Evolutionary conservation across 306 rosid species (phyloP).

Genomic region (Notholithocarpus densiflorus): DNA sequence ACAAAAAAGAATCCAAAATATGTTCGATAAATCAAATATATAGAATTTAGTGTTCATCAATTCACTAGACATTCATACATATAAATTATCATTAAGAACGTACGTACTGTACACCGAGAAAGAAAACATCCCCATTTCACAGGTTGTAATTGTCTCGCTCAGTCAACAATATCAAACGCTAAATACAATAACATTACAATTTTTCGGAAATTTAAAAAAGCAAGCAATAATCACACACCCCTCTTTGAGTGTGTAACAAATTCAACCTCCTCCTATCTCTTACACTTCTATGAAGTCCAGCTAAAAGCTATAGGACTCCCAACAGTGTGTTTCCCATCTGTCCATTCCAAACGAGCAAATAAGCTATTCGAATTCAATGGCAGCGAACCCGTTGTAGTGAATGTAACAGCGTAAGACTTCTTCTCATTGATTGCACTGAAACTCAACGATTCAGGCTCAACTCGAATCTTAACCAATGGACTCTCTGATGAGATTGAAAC

Average conservation of each 20-base stretch:
- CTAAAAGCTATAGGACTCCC: slow-evolving; percentile 59
- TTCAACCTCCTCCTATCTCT: not conserved
- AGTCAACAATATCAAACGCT: not conserved
- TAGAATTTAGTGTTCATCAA: not conserved
- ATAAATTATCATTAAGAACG: not conserved
- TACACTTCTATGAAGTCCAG: slow-evolving; percentile 11
- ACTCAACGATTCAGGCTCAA: slow-evolving; percentile 56
- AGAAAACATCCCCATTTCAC: not conserved
- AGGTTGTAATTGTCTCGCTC: not conserved
- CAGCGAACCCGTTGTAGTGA: slow-evolving; percentile 19
- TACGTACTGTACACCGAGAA: slow-evolving; percentile 3
- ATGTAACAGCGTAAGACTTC: slow-evolving; percentile 53
- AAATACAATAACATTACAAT: not conserved
- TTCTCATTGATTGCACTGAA: slow-evolving; percentile 57
- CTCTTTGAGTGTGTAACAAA: slow-evolving; percentile 15
- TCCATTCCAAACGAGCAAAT: slow-evolving; percentile 76
- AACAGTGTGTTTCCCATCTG: slow-evolving; percentile 58
- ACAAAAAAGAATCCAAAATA: too few relatives aligned
- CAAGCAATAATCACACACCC: not conserved
- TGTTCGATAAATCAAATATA: too few relatives aligned
- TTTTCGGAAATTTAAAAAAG: not conserved
- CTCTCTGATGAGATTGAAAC: slow-evolving; percentile 26
- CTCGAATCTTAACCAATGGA: slow-evolving; percentile 36
- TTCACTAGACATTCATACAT: not conserved
- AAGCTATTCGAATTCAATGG: slow-evolving; percentile 16